These are phyloP conservation scores for Pseudomonodictys pantanalensis DNA, from an alignment of 495 filamentous ascomycete species.

Conservation along the genomic window DNA sequence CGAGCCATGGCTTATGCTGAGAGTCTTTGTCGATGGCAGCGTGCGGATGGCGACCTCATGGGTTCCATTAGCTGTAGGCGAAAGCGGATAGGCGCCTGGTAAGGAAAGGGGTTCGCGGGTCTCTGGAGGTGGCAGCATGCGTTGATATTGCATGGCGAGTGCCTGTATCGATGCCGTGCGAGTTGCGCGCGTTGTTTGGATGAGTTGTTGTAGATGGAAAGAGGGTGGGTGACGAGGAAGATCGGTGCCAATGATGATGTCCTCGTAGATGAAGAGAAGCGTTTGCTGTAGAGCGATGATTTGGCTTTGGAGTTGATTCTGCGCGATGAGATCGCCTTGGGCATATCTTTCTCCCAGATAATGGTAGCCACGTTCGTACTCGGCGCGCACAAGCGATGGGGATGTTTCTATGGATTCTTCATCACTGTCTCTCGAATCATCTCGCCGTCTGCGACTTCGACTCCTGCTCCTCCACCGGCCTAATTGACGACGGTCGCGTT, in stretches of 20 bases:
- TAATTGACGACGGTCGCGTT: neutral
- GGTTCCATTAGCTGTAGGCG: neutral
- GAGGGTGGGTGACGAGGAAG: neutral
- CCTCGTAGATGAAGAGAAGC: conserved; percentile 20
- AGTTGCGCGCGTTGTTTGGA: conserved; percentile 16
- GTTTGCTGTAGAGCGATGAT: conserved; percentile 25
- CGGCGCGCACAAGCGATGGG: neutral
- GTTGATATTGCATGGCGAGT: conserved; percentile 16
- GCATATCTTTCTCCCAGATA: conserved; percentile 21
- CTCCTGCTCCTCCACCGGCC: conserved; percentile 3
- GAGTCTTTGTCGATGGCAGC: neutral
- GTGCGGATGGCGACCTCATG: neutral
- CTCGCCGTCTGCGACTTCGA: neutral
- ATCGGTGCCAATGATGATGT: neutral
- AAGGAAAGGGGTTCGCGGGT: neutral
- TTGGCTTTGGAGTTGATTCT: conserved; percentile 28
- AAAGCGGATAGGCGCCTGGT: neutral
- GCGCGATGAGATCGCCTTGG: conserved; percentile 22
- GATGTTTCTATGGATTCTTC: conserved; percentile 15
- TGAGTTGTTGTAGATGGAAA: conserved; percentile 12
- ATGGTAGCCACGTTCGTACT: conserved; percentile 21
- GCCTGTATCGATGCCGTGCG: conserved; percentile 17
- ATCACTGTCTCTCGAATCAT: conserved; percentile 16
- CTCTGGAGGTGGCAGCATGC: conserved; percentile 12
- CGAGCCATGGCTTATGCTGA: too few species aligned